A percentile compares a stretch with the other conserved stretches of the same genome.
These are phyloP conservation scores for Ilyonectria mors-panacis DNA, from an alignment of 2,329 filamentous ascomycete species.

Conservation along the genomic window DNA sequence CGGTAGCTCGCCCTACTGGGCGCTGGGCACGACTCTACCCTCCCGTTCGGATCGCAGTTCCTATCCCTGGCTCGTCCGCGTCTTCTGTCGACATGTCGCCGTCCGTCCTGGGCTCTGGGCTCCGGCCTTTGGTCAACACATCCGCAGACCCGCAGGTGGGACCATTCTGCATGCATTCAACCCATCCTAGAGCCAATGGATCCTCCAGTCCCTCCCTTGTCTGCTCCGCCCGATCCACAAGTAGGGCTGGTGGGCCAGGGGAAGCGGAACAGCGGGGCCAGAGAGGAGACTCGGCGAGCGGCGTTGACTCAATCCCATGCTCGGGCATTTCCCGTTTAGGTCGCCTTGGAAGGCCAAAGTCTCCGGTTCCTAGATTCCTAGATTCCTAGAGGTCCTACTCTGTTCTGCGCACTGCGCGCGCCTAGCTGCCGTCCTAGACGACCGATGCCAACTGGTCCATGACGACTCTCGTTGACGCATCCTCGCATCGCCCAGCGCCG, in stretches of 20 bases:
- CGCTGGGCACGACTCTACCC: background rate
- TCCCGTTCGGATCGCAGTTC: background rate
- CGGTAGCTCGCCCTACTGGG: slow-evolving; percentile 19
- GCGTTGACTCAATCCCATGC: slow-evolving; percentile 45
- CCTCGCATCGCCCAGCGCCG: slow-evolving; percentile 25
- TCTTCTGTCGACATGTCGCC: slow-evolving; percentile 11
- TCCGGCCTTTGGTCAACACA: slow-evolving; percentile 10
- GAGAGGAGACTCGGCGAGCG: slow-evolving; percentile 9
- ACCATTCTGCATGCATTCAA: slow-evolving; percentile 33
- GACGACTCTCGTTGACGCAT: slow-evolving; percentile 30
- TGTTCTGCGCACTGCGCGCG: slow-evolving; percentile 25
- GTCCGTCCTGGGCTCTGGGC: background rate
- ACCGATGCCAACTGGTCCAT: slow-evolving; percentile 15
- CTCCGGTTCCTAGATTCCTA: slow-evolving; percentile 19
- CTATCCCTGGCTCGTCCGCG: slow-evolving; percentile 9
- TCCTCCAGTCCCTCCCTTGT: slow-evolving; percentile 5
- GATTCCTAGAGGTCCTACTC: slow-evolving; percentile 21
- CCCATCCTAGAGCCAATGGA: slow-evolving; percentile 39
- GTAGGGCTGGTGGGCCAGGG: slow-evolving; percentile 47
- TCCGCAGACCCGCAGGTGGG: slow-evolving; percentile 27
- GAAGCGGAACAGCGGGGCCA: slow-evolving; percentile 19
- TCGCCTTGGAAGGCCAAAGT: slow-evolving; percentile 26
- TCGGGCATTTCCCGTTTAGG: slow-evolving; percentile 40
- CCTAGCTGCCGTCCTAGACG: slow-evolving; percentile 36
- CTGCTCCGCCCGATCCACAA: slow-evolving; percentile 43